Evolutionary conservation across 2,329 filamentous ascomycete genomes (phyloP), one percentile per base, ranked within the genome.

Genomic region (Hymenoscyphus linearis): DNA sequence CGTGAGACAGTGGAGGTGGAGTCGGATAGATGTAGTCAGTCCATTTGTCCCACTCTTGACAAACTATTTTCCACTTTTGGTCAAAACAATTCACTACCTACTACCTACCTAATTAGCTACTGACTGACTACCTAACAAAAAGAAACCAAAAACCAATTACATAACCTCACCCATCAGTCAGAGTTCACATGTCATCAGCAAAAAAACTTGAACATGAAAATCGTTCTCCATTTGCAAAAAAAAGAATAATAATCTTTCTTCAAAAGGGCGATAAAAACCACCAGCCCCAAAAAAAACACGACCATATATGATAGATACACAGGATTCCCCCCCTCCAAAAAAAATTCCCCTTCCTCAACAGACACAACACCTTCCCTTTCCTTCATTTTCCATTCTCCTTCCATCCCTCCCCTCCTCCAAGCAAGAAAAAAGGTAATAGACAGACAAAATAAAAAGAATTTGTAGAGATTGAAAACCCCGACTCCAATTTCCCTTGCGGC

Each of bases 221-320:
- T 68, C 55, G 60, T 69, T 60, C 63, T 66, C 63, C 62, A 66
- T 68, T 37, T 66, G 61, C 59, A 63, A 65, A 63, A 44, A 65
- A 53, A n/a, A n/a, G n/a, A n/a, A 54, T 34, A 54, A 26, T 52
- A 60, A 60, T 67, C 62, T 65, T 59, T 60, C 55, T 62, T 61
- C 62, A 60, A 31, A n/a, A n/a, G n/a, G 35, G 58, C 61, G 61
- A 67, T 62, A 60, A 47, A 47, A 18, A 55, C 58, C 37, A 50
- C 65, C 63, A 57, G 52, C 59, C 61, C 58, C 60, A 53, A 52
- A 65, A 64, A 60, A n/a, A n/a, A n/a, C n/a, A n/a, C n/a, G n/a
- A 60, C 59, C 60, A 55, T 61, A 55, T 44, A 66, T 70, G 68
- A 70, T 71, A 71, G 70, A 64, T 71, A 71, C 69, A 71, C 66